Evolutionary conservation across 2,329 filamentous ascomycete species (phyloP).

Genomic region (Metarhizium guizhouense): DNA sequence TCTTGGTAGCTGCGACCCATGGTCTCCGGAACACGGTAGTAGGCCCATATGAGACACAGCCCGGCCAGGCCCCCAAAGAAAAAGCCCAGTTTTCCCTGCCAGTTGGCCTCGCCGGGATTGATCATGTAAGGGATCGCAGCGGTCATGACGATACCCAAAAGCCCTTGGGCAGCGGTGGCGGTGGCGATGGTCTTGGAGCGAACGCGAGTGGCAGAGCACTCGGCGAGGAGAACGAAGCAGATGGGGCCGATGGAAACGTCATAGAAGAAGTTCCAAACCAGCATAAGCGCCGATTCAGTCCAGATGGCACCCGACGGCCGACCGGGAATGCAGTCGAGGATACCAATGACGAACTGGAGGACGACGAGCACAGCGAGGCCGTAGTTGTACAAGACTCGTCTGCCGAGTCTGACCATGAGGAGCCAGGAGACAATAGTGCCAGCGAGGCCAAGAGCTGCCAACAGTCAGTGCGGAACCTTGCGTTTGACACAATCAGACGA

Average conservation of each 20-base stretch:
- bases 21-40: slow-evolving; percentile 42
- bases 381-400: slow-evolving; percentile 29
- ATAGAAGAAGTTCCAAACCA: slow-evolving; percentile 25
- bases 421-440: slow-evolving; percentile 34
- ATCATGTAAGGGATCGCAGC: slow-evolving; percentile 38
- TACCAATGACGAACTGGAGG: slow-evolving; percentile 32
- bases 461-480: slow-evolving; percentile 1
- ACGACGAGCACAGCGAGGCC: slow-evolving; percentile 31
- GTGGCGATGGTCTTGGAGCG: slow-evolving; percentile 31
- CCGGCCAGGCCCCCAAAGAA: slow-evolving; percentile 28
- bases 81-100: slow-evolving; percentile 32
- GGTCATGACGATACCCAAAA: slow-evolving; percentile 31
- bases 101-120: slow-evolving; percentile 22
- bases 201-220: slow-evolving; percentile 33
- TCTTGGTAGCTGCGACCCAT: slow-evolving; percentile 35
- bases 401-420: slow-evolving; percentile 31
- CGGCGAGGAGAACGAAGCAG: slow-evolving; percentile 32
- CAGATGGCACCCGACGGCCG: slow-evolving; percentile 25
- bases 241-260: slow-evolving; percentile 16
- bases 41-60: slow-evolving; percentile 26
- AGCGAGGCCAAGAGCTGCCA: slow-evolving; percentile 31
- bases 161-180: slow-evolving; percentile 31
- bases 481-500: too few relatives aligned
- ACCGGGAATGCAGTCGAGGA: slow-evolving; percentile 37
- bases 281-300: slow-evolving; percentile 28